Percentiles rank a stretch among this genome's conserved stretches.
phyloP scores from a whole-genome alignment of 345 rosid genomes.

The Salix brachista region DNA sequence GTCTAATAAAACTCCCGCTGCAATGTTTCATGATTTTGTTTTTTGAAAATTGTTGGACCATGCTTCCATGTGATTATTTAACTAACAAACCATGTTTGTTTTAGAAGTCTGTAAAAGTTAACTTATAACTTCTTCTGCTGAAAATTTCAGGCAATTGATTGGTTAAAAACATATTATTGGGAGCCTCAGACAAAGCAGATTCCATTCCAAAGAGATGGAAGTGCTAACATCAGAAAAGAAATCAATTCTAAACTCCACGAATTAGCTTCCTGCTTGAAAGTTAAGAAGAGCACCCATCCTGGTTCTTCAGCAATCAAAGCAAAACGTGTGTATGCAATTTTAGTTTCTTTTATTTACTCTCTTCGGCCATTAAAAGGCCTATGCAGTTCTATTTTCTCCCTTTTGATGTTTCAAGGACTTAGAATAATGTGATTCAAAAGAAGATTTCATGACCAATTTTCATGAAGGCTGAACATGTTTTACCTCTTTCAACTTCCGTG shows the following conservation, averaged over 20 bases:
- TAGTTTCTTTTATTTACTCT: background rate
- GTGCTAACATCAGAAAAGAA: slow-evolving; percentile 47
- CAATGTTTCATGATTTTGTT: background rate
- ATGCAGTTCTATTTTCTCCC: background rate
- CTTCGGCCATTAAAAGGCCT: background rate
- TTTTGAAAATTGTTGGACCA: background rate
- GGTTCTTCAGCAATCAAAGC: slow-evolving; percentile 37
- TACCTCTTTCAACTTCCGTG: background rate
- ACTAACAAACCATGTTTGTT: background rate
- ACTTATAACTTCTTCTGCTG: slow-evolving; percentile 1
- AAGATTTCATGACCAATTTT: background rate
- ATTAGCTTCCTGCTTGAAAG: slow-evolving; percentile 47
- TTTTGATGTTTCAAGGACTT: background rate
- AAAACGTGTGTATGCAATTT: slow-evolving; percentile 33
- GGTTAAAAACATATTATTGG: slow-evolving; percentile 85
- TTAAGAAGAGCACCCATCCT: slow-evolving; percentile 34
- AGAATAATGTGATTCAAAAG: background rate
- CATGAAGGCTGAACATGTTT: background rate
- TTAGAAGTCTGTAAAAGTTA: background rate
- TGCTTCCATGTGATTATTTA: background rate
- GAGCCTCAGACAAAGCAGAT: slow-evolving; percentile 63
- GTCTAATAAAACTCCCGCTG: background rate
- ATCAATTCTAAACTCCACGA: slow-evolving; percentile 58
- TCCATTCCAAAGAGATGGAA: slow-evolving; percentile 49
- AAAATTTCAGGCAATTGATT: slow-evolving; percentile 66